phyloP scores from a whole-genome alignment of 2,329 filamentous ascomycete species.

The Colletotrichum spinosum region DNA sequence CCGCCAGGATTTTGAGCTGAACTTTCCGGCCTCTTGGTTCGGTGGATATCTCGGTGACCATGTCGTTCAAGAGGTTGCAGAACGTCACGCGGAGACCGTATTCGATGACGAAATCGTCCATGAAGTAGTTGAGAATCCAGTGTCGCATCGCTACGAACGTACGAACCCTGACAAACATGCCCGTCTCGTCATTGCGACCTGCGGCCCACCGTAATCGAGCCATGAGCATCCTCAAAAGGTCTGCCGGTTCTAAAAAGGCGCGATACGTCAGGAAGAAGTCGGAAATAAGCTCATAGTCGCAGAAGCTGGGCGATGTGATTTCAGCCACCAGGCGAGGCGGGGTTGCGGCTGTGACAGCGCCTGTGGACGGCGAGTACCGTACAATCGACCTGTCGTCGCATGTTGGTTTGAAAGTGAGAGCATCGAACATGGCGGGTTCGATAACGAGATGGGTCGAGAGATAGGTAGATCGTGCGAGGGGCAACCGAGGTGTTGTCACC shows the following conservation, averaged over 20 bases:
- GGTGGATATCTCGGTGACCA: slow-evolving; percentile 66
- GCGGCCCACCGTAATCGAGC: slow-evolving; percentile 90
- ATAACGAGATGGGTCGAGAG: slow-evolving; percentile 64
- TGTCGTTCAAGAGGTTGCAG: slow-evolving; percentile 81
- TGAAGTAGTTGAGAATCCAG: slow-evolving; percentile 98
- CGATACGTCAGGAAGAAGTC: slow-evolving; percentile 98
- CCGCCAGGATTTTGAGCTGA: slow-evolving; percentile 86
- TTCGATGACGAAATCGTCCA: slow-evolving; percentile 89
- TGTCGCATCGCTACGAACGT: slow-evolving; percentile 96
- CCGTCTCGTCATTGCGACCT: slow-evolving; percentile 81
- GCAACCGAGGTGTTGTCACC: slow-evolving; percentile 50
- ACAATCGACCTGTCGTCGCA: slow-evolving; percentile 85
- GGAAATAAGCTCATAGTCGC: slow-evolving; percentile 96
- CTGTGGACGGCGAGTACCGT: slow-evolving; percentile 77
- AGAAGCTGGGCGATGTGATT: slow-evolving; percentile 94
- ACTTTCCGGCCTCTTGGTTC: slow-evolving; percentile 60
- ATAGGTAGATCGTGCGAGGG: slow-evolving; percentile 59
- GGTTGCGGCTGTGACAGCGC: slow-evolving; percentile 88
- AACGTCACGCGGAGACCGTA: slow-evolving; percentile 80
- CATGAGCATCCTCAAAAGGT: slow-evolving; percentile 86
- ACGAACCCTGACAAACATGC: slow-evolving; percentile 93
- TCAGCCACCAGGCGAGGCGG: slow-evolving; percentile 92
- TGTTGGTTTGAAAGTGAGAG: slow-evolving; percentile 80
- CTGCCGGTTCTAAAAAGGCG: slow-evolving; percentile 80
- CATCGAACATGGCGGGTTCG: slow-evolving; percentile 84